phyloP scores from a whole-genome alignment of 2,329 filamentous ascomycete species.

The Endothia cerciana region DNA sequence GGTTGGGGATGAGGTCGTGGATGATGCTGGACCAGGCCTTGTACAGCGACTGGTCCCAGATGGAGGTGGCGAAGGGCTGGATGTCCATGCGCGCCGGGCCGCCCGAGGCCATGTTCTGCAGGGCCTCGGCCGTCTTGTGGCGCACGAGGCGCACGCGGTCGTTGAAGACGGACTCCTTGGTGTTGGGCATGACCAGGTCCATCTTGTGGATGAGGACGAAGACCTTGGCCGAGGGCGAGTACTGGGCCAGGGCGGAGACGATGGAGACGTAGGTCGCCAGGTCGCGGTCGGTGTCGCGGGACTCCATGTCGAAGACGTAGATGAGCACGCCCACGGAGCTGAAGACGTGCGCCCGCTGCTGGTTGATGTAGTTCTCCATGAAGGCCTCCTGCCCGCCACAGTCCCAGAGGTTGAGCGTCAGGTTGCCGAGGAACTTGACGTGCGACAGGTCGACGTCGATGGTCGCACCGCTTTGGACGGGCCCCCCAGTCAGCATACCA shows the following conservation, averaged over 20 bases:
- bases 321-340: conserved; percentile 95
- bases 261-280: conserved; percentile 91
- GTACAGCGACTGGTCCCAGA: conserved; percentile 98
- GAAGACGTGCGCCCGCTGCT: conserved; percentile 95
- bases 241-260: conserved; percentile 85
- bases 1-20: conserved; percentile 95
- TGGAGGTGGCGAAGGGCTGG: conserved; percentile 91
- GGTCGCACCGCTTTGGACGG: conserved; percentile 71
- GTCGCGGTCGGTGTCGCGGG: conserved; percentile 90
- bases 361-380: conserved; percentile 96
- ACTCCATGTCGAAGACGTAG: conserved; percentile 99
- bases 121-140: conserved; percentile 67
- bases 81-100: conserved; percentile 60
- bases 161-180: conserved; percentile 81
- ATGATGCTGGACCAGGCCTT: conserved; percentile 99
- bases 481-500: conserved; percentile 17
- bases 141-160: conserved; percentile 79
- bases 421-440: conserved; percentile 97
- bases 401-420: conserved; percentile 98
- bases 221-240: conserved; percentile 77
- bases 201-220: conserved; percentile 99
- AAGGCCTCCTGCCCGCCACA: conserved; percentile 98
- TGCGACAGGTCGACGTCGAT: conserved; percentile 99
- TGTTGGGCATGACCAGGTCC: conserved; percentile 84
- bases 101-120: conserved; percentile 43